phyloP scores from a whole-genome alignment of 768 basidiomycete genomes.

The Phylloporus scabripes region DNA sequence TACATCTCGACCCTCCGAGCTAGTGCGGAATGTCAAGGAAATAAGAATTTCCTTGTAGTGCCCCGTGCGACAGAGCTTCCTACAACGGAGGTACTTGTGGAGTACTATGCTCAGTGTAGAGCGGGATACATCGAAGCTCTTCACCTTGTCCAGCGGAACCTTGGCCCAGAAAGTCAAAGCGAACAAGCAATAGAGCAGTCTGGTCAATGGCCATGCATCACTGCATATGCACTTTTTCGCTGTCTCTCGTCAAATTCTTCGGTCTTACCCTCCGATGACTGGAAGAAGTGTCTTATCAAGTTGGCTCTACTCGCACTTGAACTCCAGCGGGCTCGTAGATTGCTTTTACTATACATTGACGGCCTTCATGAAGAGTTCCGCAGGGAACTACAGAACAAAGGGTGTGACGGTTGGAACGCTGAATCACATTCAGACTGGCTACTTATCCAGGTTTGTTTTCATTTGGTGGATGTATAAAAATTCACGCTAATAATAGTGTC shows the following conservation, averaged over 20 bases:
- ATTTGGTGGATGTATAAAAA: no score
- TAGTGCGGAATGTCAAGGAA: neutral
- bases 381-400: neutral
- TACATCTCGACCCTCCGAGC: neutral
- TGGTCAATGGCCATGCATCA: conserved; percentile 34
- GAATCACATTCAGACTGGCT: conserved; percentile 36
- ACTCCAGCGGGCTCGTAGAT: conserved; percentile 21
- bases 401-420: conserved; percentile 9
- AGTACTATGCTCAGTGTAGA: conserved; percentile 3
- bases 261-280: conserved; percentile 11
- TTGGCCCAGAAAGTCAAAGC: conserved; percentile 8
- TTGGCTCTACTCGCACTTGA: conserved; percentile 25
- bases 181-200: conserved; percentile 11
- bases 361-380: neutral
- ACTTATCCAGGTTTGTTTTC: conserved; percentile 36
- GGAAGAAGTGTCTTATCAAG: conserved; percentile 26
- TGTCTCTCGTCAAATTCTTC: conserved; percentile 22
- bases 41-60: neutral
- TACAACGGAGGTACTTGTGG: neutral
- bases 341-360: neutral
- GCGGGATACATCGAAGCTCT: neutral
- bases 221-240: conserved; percentile 24
- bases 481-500: no score
- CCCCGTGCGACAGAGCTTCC: neutral
- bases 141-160: neutral